Conservation (phyloP, 805 yeast genomes). For the Osmozyma mogii region DNA sequence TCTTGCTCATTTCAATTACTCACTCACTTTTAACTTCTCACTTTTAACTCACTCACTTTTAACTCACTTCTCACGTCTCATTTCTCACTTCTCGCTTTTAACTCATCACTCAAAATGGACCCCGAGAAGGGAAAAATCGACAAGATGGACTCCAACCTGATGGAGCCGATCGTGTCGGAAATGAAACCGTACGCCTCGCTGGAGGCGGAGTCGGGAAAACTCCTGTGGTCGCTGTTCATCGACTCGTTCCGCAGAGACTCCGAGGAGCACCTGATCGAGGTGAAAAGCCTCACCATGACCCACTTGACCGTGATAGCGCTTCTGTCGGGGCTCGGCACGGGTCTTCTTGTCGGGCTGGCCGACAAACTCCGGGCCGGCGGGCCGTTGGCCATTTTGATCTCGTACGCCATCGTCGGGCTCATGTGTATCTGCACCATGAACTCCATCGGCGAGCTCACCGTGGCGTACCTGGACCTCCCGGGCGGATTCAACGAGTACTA, state of each 20-base stretch:
- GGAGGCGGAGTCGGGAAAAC: constrained; percentile 1
- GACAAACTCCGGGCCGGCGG: constrained; percentile 19
- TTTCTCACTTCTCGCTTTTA: too few relatives aligned
- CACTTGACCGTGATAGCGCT: constrained; percentile 24
- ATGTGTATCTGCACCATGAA: constrained; percentile 27
- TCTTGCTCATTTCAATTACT: background rate
- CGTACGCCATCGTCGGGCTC: constrained; percentile 17
- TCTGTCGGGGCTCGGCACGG: constrained; percentile 32
- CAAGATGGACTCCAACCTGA: constrained; percentile 1
- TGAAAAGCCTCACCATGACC: constrained; percentile 13
- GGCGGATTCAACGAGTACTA: constrained; percentile 24
- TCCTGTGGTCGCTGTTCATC: constrained; percentile 5
- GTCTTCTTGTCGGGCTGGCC: constrained; percentile 36
- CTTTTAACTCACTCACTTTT: constrained; percentile 1
- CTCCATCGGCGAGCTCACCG: constrained; percentile 46
- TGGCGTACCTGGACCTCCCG: constrained; percentile 45
- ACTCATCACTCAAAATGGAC: too few relatives aligned
- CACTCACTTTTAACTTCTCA: background rate
- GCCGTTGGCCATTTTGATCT: constrained; percentile 17
- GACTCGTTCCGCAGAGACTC: constrained; percentile 11
- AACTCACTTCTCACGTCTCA: background rate
- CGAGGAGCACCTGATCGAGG: too few relatives aligned
- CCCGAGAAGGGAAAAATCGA: constrained; percentile 2
- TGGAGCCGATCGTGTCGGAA: constrained; percentile 13
- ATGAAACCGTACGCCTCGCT: constrained; percentile 6